phyloP scores from a whole-genome alignment of 305 asterid species.

The Ruellia speciosa region DNA sequence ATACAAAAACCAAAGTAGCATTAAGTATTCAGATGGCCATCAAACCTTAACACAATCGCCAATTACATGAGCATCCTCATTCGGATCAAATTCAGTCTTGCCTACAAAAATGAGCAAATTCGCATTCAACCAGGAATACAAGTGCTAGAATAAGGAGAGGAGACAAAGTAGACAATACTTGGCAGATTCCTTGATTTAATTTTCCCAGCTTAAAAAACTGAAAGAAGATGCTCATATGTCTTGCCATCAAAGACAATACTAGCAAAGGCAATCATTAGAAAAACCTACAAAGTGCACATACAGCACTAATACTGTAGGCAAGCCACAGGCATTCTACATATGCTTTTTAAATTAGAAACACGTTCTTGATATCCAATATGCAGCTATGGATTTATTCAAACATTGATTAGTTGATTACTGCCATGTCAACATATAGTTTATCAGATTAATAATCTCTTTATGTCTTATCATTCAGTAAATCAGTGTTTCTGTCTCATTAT shows the following conservation, averaged over 20 bases:
- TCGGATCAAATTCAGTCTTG: conserved; percentile 66
- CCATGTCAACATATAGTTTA: conserved; percentile 5
- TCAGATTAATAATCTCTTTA: conserved; percentile 3
- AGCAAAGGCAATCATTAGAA: background rate
- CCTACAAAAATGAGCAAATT: conserved; percentile 39
- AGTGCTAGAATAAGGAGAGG: background rate
- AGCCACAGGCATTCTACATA: background rate
- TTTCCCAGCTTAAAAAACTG: background rate
- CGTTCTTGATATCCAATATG: conserved; percentile 8
- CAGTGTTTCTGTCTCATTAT: background rate
- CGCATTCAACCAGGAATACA: conserved; percentile 1
- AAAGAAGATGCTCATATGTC: background rate
- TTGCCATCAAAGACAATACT: background rate
- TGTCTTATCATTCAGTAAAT: background rate
- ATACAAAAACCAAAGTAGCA: conserved; percentile 16
- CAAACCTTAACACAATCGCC: conserved; percentile 97
- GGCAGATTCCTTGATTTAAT: background rate
- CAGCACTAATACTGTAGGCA: conserved; percentile 1
- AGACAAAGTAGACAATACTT: conserved; percentile 12
- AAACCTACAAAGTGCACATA: background rate
- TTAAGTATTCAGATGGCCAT: conserved; percentile 17
- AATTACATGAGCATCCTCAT: conserved; percentile 96
- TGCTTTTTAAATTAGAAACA: conserved; percentile 9
- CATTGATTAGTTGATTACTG: background rate
- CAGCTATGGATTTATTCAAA: background rate